Conservation (phyloP, 1,284 basidiomycete genomes). For the Ganoderma boninense region DNA sequence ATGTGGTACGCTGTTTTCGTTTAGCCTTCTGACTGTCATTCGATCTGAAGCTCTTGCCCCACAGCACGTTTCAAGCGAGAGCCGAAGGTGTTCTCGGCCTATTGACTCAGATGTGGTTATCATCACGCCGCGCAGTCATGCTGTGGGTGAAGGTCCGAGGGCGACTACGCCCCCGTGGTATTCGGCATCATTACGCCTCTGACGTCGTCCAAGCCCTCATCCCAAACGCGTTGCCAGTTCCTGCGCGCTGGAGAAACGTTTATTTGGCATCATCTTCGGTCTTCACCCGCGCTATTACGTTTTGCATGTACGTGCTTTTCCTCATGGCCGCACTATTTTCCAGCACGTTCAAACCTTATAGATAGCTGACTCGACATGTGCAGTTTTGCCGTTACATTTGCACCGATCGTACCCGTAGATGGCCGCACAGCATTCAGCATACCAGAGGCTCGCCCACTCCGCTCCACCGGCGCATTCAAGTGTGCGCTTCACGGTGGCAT, state of each 20-base stretch:
- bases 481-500: neutral
- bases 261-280: neutral
- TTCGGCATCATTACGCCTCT: neutral
- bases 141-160: neutral
- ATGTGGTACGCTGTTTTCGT: conserved; percentile 16
- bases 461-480: neutral
- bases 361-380: neutral
- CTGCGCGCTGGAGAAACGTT: neutral
- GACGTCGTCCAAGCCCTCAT: neutral
- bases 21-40: neutral
- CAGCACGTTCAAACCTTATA: neutral
- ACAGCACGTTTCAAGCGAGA: conserved; percentile 31
- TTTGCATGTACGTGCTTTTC: neutral
- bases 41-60: neutral
- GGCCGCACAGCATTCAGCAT: neutral
- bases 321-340: neutral
- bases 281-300: neutral
- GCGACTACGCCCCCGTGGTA: neutral
- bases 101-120: conserved; percentile 3
- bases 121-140: neutral
- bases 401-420: neutral
- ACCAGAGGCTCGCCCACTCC: neutral
- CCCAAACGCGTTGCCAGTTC: neutral
- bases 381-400: neutral
- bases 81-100: conserved; percentile 25